Percentiles rank a stretch among this genome's conserved stretches.
phyloP scores from a whole-genome alignment of 2,329 filamentous ascomycete species.

The Apiospora hydei region DNA sequence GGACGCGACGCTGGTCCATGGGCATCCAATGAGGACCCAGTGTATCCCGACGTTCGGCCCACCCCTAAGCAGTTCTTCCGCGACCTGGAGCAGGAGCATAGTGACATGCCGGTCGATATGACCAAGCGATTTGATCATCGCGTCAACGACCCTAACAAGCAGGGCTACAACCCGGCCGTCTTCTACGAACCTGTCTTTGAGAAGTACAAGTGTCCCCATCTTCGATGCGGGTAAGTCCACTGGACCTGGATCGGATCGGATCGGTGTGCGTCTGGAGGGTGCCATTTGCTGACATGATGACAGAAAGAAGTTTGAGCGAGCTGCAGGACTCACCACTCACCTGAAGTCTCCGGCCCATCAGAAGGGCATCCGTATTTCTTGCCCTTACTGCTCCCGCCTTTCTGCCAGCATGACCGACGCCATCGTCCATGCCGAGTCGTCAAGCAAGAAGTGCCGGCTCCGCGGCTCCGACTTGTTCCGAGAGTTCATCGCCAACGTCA shows the following conservation, averaged over 20 bases:
- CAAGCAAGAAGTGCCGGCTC: constrained; percentile 50
- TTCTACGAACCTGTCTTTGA: constrained; percentile 54
- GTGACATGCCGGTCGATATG: constrained; percentile 17
- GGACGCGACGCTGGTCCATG: background rate
- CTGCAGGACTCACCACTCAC: constrained; percentile 47
- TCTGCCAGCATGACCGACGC: constrained; percentile 53
- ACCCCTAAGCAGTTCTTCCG: background rate
- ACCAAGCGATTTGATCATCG: constrained; percentile 28
- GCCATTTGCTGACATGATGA: constrained; percentile 28
- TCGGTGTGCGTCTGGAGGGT: background rate
- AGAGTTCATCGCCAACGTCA: constrained; percentile 48
- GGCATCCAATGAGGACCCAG: background rate
- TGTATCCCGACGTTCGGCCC: background rate
- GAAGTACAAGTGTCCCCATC: constrained; percentile 62
- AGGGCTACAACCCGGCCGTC: constrained; percentile 53
- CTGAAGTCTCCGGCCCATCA: constrained; percentile 53
- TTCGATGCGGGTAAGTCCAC: constrained; percentile 53
- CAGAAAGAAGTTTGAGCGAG: constrained; percentile 51
- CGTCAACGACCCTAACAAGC: constrained; percentile 53
- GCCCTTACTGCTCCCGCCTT: constrained; percentile 52
- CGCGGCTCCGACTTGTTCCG: constrained; percentile 49
- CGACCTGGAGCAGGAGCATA: background rate
- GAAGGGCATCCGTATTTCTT: constrained; percentile 44
- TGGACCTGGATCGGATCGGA: background rate
- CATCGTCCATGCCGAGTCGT: constrained; percentile 57